Evolutionary conservation across 2,329 filamentous ascomycete genomes (phyloP).

Genomic region (Colletotrichum gloeosporioides): DNA sequence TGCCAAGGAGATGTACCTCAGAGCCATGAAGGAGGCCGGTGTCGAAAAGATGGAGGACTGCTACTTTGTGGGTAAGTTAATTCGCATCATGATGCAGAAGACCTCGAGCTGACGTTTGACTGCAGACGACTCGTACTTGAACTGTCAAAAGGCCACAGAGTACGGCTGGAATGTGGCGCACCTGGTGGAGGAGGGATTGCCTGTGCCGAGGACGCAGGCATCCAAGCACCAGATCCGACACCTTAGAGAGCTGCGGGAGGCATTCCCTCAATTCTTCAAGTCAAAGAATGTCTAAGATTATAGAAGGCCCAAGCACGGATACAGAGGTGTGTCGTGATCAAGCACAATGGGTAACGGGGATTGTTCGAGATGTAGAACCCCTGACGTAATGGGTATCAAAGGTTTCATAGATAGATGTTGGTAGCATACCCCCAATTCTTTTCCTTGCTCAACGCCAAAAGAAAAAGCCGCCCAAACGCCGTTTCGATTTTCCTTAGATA

Average conservation of each 20-base stretch:
- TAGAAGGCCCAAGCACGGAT: not conserved
- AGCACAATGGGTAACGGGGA: not conserved
- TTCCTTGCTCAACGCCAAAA: conserved; percentile 13
- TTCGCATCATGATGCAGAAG: not conserved
- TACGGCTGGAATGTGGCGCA: conserved; percentile 89
- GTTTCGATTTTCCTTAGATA: conserved; percentile 5
- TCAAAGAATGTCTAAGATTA: conserved; percentile 27
- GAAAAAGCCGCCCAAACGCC: conserved; percentile 26
- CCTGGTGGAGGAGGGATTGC: conserved; percentile 78
- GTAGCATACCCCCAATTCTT: not conserved
- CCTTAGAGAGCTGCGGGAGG: conserved; percentile 74
- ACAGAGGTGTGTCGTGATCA: not conserved
- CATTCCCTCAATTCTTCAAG: conserved; percentile 90
- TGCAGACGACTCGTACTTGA: conserved; percentile 83
- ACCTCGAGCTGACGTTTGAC: conserved; percentile 10
- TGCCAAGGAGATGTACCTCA: conserved; percentile 79
- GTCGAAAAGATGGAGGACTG: conserved; percentile 73
- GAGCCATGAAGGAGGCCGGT: conserved; percentile 86
- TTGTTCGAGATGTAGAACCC: not conserved
- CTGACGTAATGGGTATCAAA: not conserved
- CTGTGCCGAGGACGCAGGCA: conserved; percentile 66
- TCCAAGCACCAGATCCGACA: conserved; percentile 78
- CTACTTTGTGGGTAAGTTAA: conserved; percentile 87
- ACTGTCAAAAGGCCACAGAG: conserved; percentile 77
- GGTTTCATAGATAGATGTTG: not conserved